Conservation (phyloP, 805 yeast species). For the Yarrowia osloensis region DNA sequence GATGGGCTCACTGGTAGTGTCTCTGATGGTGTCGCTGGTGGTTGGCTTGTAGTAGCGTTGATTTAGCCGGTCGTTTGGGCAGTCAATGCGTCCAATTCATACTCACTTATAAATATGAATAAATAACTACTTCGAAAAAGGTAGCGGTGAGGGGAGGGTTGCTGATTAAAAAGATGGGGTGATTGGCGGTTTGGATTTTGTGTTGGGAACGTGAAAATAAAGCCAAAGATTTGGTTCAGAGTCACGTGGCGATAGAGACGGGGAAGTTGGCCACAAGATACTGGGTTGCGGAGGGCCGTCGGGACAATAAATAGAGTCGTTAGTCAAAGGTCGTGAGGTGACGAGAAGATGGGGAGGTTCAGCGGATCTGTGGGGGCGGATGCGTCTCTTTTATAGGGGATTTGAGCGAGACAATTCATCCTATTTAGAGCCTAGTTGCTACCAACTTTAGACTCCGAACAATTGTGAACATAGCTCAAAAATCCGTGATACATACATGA, state of each 20-base stretch:
- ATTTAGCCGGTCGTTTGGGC: background rate
- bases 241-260: slow-evolving; percentile 22
- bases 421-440: slow-evolving; percentile 15
- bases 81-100: background rate
- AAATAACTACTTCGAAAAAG: slow-evolving; percentile 18
- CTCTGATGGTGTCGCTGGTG: background rate
- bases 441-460: slow-evolving; percentile 31
- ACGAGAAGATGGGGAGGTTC: background rate
- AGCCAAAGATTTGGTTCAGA: slow-evolving; percentile 21
- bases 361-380: background rate
- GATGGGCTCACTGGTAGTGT: background rate
- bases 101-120: slow-evolving; percentile 28
- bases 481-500: slow-evolving; percentile 3
- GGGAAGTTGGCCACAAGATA: background rate
- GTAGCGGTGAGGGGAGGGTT: slow-evolving; percentile 10
- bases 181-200: slow-evolving; percentile 21
- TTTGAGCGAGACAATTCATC: background rate
- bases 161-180: slow-evolving; percentile 25
- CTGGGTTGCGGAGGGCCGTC: background rate
- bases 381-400: slow-evolving; percentile 1
- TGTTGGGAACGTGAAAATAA: slow-evolving; percentile 30
- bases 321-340: background rate
- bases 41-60: background rate
- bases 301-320: slow-evolving; percentile 4
- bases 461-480: slow-evolving; percentile 24